phyloP scores from a whole-genome alignment of 495 filamentous ascomycete species.

The Penicillium longicatenatum region DNA sequence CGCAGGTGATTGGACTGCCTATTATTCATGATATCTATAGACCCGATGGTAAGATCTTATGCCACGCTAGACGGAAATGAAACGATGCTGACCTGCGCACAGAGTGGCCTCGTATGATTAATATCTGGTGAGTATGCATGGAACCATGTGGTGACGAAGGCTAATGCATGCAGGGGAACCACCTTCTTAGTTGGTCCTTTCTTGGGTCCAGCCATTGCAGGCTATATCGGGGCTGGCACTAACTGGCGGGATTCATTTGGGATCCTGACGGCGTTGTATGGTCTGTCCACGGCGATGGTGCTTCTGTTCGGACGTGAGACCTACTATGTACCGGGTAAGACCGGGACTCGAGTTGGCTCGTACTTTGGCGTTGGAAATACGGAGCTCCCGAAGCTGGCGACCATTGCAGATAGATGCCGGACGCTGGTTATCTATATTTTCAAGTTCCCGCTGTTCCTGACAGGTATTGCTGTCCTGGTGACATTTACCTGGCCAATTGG shows the following conservation, averaged over 20 bases:
- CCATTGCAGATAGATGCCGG: constrained; percentile 25
- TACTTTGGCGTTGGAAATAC: constrained; percentile 55
- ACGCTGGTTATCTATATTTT: constrained; percentile 36
- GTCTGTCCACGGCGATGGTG: constrained; percentile 42
- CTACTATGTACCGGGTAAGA: constrained; percentile 36
- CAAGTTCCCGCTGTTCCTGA: constrained; percentile 36
- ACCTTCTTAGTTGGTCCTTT: constrained; percentile 49
- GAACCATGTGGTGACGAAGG: not conserved
- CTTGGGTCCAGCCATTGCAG: constrained; percentile 47
- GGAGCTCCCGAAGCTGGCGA: constrained; percentile 26
- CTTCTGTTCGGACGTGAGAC: constrained; percentile 52
- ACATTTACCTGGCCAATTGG: constrained; percentile 45
- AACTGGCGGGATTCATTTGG: constrained; percentile 49
- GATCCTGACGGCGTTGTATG: constrained; percentile 49
- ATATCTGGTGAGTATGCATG: constrained; percentile 40
- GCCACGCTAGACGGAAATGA: not conserved
- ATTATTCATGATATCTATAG: constrained; percentile 52
- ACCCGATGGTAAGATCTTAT: constrained; percentile 30
- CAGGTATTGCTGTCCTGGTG: constrained; percentile 34
- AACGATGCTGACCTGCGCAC: not conserved
- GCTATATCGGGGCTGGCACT: constrained; percentile 38
- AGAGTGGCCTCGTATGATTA: constrained; percentile 53
- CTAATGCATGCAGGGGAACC: constrained; percentile 34
- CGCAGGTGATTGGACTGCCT: constrained; percentile 48
- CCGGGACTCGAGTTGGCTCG: constrained; percentile 27